These are phyloP conservation scores for Rosa persica DNA, from an alignment of 306 rosid species.

Conservation along the genomic window DNA sequence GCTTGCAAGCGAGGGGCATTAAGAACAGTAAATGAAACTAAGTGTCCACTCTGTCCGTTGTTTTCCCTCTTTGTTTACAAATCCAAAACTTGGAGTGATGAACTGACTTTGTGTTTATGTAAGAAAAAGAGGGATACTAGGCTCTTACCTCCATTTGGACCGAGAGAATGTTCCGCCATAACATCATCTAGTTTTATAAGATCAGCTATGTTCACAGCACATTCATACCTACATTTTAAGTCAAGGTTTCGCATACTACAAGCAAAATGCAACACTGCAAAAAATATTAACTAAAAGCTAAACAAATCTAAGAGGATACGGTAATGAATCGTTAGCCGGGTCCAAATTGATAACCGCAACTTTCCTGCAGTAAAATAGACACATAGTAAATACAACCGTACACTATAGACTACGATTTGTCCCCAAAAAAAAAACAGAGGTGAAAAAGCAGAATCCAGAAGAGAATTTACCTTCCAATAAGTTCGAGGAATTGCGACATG, in stretches of 20 bases:
- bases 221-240: constrained; percentile 68
- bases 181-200: constrained; percentile 81
- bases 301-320: constrained; percentile 57
- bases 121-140: neutral
- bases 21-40: too few species aligned
- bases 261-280: constrained; percentile 10
- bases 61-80: neutral
- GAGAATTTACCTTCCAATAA: constrained; percentile 72
- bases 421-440: too few species aligned
- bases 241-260: constrained; percentile 29
- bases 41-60: too few species aligned
- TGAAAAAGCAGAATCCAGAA: neutral
- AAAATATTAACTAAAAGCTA: constrained; percentile 9
- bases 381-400: neutral
- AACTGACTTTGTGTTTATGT: neutral
- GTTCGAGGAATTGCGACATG: constrained; percentile 87
- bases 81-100: neutral
- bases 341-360: constrained; percentile 90
- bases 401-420: too few species aligned
- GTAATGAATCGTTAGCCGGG: constrained; percentile 89
- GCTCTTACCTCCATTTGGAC: constrained; percentile 85
- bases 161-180: constrained; percentile 81
- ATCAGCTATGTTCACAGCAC: constrained; percentile 79
- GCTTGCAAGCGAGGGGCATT: neutral
- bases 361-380: constrained; percentile 49